Percentiles rank a stretch among this genome's conserved stretches.
Evolutionary conservation across 306 rosid species (phyloP).

Genomic region (Lathyrus sativus): DNA sequence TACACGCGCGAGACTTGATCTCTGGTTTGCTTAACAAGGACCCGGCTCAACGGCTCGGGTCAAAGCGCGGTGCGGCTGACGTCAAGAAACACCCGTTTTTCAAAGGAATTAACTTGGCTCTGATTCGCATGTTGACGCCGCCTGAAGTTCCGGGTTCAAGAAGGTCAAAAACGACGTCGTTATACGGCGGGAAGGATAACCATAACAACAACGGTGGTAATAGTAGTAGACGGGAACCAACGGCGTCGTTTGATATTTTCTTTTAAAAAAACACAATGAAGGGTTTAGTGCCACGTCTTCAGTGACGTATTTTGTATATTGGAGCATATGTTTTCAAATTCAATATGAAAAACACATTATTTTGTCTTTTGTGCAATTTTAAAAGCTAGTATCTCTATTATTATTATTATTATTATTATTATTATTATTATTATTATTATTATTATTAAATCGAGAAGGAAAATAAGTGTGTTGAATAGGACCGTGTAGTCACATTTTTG

Average conservation of each 20-base stretch:
- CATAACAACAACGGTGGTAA: background rate
- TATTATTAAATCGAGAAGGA: background rate
- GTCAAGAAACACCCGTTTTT: conserved; percentile 84
- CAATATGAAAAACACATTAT: conserved; percentile 2
- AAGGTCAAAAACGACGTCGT: conserved; percentile 57
- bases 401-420: no score
- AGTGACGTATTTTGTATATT: conserved; percentile 53
- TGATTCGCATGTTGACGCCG: conserved; percentile 73
- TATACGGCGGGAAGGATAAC: background rate
- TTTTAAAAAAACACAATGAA: conserved; percentile 38
- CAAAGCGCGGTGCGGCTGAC: conserved; percentile 93
- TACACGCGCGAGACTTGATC: conserved; percentile 77
- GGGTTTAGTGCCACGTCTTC: conserved; percentile 48
- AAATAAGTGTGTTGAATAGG: background rate
- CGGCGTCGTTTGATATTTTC: conserved; percentile 55
- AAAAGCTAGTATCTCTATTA: background rate
- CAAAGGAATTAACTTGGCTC: conserved; percentile 66
- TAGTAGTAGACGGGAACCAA: conserved; percentile 30
- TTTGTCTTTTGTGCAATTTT: background rate
- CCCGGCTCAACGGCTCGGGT: conserved; percentile 71
- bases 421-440: background rate
- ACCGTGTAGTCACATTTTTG: conserved; percentile 22
- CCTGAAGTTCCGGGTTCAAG: conserved; percentile 62
- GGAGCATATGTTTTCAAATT: conserved; percentile 21
- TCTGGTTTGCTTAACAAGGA: conserved; percentile 63